Evolutionary conservation across 192 early-diverging fungal species (phyloP).

Genomic region (Powellomyces hirtus): DNA sequence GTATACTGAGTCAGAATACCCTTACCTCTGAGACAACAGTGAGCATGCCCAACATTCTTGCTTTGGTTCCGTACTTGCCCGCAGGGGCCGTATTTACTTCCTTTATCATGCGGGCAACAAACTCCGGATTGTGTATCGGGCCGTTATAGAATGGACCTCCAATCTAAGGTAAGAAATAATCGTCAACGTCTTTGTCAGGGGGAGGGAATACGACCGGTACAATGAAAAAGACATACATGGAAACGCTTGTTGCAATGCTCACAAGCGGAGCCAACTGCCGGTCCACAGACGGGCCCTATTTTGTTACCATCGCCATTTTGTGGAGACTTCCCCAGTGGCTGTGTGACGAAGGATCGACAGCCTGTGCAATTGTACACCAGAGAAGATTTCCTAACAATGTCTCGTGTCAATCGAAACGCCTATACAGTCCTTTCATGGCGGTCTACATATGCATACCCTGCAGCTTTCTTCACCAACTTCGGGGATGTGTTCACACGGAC

Average conservation of each 20-base stretch:
- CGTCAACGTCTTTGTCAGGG: no score
- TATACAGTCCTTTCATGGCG: neutral
- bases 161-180: slow-evolving; percentile 55
- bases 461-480: slow-evolving; percentile 69
- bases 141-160: slow-evolving; percentile 92
- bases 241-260: slow-evolving; percentile 68
- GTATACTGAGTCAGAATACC: neutral
- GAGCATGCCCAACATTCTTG: slow-evolving; percentile 95
- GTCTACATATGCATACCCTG: slow-evolving; percentile 59
- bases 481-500: slow-evolving; percentile 81
- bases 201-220: no score
- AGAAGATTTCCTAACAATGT: slow-evolving; percentile 78
- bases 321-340: slow-evolving; percentile 69
- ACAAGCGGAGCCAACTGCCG: slow-evolving; percentile 62
- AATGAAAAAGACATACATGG: slow-evolving; percentile 63
- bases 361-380: slow-evolving; percentile 83
- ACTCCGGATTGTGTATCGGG: slow-evolving; percentile 78
- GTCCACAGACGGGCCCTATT: slow-evolving; percentile 63
- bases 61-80: slow-evolving; percentile 71
- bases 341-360: slow-evolving; percentile 72
- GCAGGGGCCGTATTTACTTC: slow-evolving; percentile 59
- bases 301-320: slow-evolving; percentile 54
- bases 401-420: neutral
- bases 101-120: slow-evolving; percentile 79
- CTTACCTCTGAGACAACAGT: slow-evolving; percentile 79